phyloP scores from a whole-genome alignment of 805 yeast genomes.

The Zygoascus bituminiphila region DNA sequence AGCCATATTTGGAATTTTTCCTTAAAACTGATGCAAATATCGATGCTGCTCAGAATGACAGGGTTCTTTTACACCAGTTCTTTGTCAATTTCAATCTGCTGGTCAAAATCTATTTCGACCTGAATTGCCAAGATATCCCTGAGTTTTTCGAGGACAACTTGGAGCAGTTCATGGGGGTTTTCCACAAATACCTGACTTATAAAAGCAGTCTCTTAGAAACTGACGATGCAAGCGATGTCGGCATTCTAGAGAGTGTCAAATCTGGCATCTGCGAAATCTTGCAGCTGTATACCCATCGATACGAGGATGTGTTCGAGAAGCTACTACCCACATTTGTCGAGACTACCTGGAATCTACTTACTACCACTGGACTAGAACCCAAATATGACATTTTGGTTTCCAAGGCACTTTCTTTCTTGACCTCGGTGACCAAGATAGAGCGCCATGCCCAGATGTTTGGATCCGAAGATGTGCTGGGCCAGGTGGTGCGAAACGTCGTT shows the following conservation, averaged over 20 bases:
- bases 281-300: constrained; percentile 79
- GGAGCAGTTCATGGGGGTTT: constrained; percentile 62
- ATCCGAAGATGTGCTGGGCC: constrained; percentile 54
- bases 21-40: constrained; percentile 60
- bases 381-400: constrained; percentile 82
- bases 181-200: constrained; percentile 72
- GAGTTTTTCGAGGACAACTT: constrained; percentile 94
- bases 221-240: constrained; percentile 59
- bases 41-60: constrained; percentile 36
- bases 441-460: constrained; percentile 56
- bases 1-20: constrained; percentile 68
- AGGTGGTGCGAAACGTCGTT: constrained; percentile 72
- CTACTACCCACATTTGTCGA: constrained; percentile 71
- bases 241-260: constrained; percentile 61
- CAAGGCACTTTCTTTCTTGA: constrained; percentile 69
- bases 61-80: constrained; percentile 44
- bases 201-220: constrained; percentile 46
- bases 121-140: constrained; percentile 96
- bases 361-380: constrained; percentile 54
- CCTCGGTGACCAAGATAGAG: constrained; percentile 68
- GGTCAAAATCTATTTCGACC: constrained; percentile 79
- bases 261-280: constrained; percentile 79
- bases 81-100: constrained; percentile 66
- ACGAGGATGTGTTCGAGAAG: constrained; percentile 84
- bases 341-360: constrained; percentile 70